Conservation (phyloP, 768 basidiomycete genomes). For the Phlebiopsis flavidoalba region DNA sequence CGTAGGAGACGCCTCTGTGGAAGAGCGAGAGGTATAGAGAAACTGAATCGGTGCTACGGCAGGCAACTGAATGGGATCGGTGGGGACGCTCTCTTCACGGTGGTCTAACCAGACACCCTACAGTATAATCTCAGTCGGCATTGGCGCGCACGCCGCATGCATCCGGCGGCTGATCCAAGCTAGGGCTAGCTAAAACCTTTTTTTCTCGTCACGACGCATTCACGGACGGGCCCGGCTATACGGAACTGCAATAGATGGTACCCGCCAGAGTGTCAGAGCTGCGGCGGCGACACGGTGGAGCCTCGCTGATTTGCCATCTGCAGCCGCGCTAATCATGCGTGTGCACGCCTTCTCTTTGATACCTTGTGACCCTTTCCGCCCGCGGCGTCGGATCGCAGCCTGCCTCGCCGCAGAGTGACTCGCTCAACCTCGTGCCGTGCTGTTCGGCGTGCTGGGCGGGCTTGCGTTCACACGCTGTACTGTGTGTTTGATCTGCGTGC, state of each 20-base stretch:
- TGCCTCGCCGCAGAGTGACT: neutral
- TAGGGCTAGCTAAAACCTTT: too few relatives aligned
- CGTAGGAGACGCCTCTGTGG: too few relatives aligned
- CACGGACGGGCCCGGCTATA: neutral
- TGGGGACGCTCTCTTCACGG: too few relatives aligned
- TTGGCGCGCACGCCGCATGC: too few relatives aligned
- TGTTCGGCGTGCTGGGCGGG: constrained; percentile 18
- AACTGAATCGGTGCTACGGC: too few relatives aligned
- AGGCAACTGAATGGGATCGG: too few relatives aligned
- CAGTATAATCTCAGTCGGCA: too few relatives aligned
- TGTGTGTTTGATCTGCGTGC: constrained; percentile 14
- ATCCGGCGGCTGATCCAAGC: too few relatives aligned
- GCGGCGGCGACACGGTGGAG: neutral
- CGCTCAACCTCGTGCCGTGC: constrained; percentile 14
- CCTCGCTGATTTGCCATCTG: neutral
- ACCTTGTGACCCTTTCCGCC: neutral
- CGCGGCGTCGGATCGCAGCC: neutral
- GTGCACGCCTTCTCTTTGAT: neutral
- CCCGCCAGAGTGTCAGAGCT: neutral
- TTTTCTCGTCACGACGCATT: neutral
- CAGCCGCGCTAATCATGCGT: neutral
- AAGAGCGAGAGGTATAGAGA: too few relatives aligned
- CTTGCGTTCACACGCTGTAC: constrained; percentile 14
- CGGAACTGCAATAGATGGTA: neutral
- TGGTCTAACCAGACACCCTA: too few relatives aligned